Evolutionary conservation across 75 land plant genomes (phyloP), one percentile per base, ranked within the genome.

Genomic region (Selaginella moellendorffii): DNA sequence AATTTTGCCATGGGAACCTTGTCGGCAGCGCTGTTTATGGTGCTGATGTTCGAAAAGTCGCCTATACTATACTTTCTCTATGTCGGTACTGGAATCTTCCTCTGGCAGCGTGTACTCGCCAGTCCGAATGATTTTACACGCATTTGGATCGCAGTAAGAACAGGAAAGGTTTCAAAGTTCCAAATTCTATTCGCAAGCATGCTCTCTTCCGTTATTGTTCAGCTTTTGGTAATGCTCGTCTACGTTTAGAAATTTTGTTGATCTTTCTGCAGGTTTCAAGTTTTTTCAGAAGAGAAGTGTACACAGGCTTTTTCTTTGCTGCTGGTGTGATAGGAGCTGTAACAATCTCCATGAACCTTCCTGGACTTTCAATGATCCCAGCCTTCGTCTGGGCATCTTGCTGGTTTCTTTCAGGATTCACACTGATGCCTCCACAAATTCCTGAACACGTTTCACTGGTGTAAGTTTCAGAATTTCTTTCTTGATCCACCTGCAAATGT

Each of bases 371-470:
- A 30, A 65, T 79, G 61, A 68, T 81, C 29, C 79, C 88, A 63
- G 67, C 78, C 21, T 91, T 79, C 70, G 70, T 88, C 17, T 85
- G 75, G 74, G 58, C 75, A 30, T 59, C 89, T 21, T 91, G 93
- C 53, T 91, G 93, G 89, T 87, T 82, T 70, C 72, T 88, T 42
- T 87, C 97, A 52, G 64, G 72, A 8, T 91, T 91, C 53, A 91
- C 97, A 28, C 61, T 91, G 28, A 82, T 91, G 88, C 97, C 97
- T 19, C 83, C 81, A 54, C 84, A 91, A 66, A 91, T 91, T 75
- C 77, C 85, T 65, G 89, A 91, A 59, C 77, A 88, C 54, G 82
- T 76, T 62, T 46, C 46, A 53, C 69, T 91, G 65, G 93, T 91
- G 97, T 91, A 77, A 85, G 80, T 75, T 9, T 19, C 65, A 31